phyloP scores from a whole-genome alignment of 192 early-diverging fungal species.

The Mortierella antarctica region DNA sequence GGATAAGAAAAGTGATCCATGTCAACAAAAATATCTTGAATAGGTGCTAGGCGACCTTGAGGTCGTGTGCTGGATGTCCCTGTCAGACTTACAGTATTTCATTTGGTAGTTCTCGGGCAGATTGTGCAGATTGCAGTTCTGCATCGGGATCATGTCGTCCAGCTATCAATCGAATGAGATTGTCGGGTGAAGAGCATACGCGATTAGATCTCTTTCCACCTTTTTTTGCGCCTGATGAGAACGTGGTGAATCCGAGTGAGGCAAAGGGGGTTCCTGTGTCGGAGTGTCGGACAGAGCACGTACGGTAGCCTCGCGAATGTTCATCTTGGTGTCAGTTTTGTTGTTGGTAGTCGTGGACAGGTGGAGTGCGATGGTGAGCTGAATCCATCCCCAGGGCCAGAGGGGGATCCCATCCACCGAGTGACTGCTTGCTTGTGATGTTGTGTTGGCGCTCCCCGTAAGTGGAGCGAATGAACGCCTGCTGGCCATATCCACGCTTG shows the following conservation, averaged over 20 bases:
- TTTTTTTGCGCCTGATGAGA: background rate
- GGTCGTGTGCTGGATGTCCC: background rate
- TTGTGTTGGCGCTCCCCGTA: too few species aligned
- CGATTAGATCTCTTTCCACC: background rate
- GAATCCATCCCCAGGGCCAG: too few species aligned
- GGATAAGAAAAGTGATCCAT: background rate
- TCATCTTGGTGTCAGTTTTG: constrained; percentile 58
- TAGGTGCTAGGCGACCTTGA: background rate
- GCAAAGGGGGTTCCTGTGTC: background rate
- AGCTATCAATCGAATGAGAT: constrained; percentile 55
- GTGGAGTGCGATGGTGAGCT: too few species aligned
- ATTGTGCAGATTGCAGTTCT: constrained; percentile 97
- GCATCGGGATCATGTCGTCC: constrained; percentile 92
- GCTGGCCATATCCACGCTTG: background rate
- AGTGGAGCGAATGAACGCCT: background rate
- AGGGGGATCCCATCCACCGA: too few species aligned
- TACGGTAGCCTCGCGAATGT: constrained; percentile 80
- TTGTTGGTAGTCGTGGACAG: background rate
- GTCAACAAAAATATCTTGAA: constrained; percentile 3
- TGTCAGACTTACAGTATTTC: constrained; percentile 89
- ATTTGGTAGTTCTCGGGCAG: constrained; percentile 99
- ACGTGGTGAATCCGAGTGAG: background rate
- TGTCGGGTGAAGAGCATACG: background rate
- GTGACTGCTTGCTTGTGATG: too few species aligned
- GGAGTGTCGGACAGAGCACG: constrained; percentile 1